Percentiles rank a stretch among this genome's conserved stretches.
These are phyloP conservation scores for Ajuga chamaepitys DNA, from an alignment of 257 asterid genomes.

Conservation along the genomic window DNA sequence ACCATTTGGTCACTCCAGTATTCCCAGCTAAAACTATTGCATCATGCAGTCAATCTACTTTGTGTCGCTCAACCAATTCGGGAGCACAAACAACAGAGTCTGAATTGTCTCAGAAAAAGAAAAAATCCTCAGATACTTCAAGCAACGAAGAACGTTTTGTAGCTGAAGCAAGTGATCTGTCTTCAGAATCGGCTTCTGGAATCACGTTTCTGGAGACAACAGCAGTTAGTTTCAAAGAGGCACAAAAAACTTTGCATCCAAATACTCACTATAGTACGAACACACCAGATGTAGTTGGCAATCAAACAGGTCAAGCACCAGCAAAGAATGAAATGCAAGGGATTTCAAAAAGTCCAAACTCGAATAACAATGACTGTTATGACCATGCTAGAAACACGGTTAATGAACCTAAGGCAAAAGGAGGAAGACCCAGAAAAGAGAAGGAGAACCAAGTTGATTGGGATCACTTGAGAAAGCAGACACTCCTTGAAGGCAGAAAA, in stretches of 20 bases:
- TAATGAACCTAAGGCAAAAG: constrained; percentile 40
- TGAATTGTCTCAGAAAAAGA: constrained; percentile 20
- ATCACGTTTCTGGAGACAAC: constrained; percentile 27
- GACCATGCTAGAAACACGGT: constrained; percentile 22
- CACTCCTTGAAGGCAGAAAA: constrained; percentile 31
- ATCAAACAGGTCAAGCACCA: constrained; percentile 10
- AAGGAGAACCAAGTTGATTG: constrained; percentile 47
- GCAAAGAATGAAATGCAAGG: constrained; percentile 26
- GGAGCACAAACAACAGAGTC: constrained; percentile 29
- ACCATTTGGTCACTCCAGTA: constrained; percentile 8
- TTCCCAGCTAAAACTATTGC: constrained; percentile 12
- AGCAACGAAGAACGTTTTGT: constrained; percentile 27
- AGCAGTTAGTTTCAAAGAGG: constrained; percentile 19
- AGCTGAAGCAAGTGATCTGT: constrained; percentile 49
- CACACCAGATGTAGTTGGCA: constrained; percentile 23
- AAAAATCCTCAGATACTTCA: constrained; percentile 9
- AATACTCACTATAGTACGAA: constrained; percentile 25
- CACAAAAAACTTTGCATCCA: constrained; percentile 26
- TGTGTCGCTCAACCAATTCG: constrained; percentile 18
- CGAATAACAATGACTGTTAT: constrained; percentile 25
- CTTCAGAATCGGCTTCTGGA: constrained; percentile 53
- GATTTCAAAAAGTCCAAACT: constrained; percentile 25
- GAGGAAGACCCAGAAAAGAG: constrained; percentile 46
- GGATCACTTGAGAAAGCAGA: constrained; percentile 78
- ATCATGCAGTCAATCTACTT: constrained; percentile 15